These are phyloP conservation scores for Arabidopsis arenosa DNA, from an alignment of 345 rosid species.

Conservation along the genomic window DNA sequence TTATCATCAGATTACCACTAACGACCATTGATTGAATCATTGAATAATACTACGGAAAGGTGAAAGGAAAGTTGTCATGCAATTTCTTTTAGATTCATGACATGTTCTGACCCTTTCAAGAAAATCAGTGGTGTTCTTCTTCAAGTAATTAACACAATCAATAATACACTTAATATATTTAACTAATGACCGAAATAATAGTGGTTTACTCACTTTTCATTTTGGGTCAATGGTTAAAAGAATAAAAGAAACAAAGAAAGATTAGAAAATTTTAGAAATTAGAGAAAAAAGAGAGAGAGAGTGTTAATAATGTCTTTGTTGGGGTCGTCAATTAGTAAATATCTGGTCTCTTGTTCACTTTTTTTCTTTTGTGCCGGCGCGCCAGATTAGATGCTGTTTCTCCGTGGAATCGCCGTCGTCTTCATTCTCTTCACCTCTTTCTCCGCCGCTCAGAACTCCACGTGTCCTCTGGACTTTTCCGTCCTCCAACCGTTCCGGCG, in stretches of 20 bases:
- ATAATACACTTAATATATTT: too few species aligned
- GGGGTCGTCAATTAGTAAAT: not conserved
- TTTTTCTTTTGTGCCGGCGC: too few species aligned
- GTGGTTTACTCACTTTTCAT: too few species aligned
- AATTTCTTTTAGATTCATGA: not conserved
- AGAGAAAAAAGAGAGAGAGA: not conserved
- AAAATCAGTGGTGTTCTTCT: too few species aligned
- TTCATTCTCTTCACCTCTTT: slow-evolving; percentile 21
- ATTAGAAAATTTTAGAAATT: too few species aligned
- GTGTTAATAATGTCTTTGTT: not conserved
- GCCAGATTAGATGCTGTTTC: slow-evolving; percentile 48
- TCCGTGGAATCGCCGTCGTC: slow-evolving; percentile 17
- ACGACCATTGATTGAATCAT: slow-evolving; percentile 14
- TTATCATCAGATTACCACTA: slow-evolving; percentile 24
- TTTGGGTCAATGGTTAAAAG: too few species aligned
- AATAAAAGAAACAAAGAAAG: not conserved
- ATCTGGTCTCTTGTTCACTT: too few species aligned
- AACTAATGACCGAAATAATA: too few species aligned
- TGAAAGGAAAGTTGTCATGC: slow-evolving; percentile 11
- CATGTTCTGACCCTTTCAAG: too few species aligned
- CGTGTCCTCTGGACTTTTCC: slow-evolving; percentile 78
- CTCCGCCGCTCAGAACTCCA: slow-evolving; percentile 39
- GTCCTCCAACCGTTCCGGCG: slow-evolving; percentile 56
- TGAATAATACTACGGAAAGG: not conserved
- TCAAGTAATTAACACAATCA: too few species aligned